Conservation (phyloP, 164 flowering plant species). For the Macadamia tetraphylla region DNA sequence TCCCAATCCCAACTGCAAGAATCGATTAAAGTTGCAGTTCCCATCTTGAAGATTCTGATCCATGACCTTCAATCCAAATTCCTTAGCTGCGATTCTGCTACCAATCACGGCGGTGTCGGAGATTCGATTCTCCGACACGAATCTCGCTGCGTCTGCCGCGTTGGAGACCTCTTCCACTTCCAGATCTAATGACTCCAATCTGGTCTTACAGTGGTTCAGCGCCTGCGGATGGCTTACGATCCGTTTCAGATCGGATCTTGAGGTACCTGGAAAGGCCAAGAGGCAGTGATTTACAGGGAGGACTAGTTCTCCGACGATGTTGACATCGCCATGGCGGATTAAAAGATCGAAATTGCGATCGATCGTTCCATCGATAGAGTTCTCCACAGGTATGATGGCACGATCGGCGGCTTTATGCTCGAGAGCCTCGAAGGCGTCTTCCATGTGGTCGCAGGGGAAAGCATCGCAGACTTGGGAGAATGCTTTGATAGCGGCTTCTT, state of each 20-base stretch:
- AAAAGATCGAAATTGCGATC: constrained; percentile 24
- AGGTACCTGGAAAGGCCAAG: constrained; percentile 14
- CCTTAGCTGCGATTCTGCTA: constrained; percentile 24
- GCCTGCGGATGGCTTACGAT: constrained; percentile 33
- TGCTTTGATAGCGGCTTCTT: constrained; percentile 28
- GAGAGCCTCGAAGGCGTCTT: constrained; percentile 25
- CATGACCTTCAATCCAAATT: constrained; percentile 19
- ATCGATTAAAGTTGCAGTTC: constrained; percentile 10
- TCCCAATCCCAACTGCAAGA: constrained; percentile 16
- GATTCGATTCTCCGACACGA: constrained; percentile 17
- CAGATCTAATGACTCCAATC: constrained; percentile 10
- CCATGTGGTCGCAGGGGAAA: constrained; percentile 23
- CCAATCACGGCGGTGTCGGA: constrained; percentile 27
- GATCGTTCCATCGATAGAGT: constrained; percentile 25
- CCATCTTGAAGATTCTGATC: constrained; percentile 23
- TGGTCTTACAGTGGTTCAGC: constrained; percentile 20
- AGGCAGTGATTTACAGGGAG: constrained; percentile 30
- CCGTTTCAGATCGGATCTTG: constrained; percentile 8
- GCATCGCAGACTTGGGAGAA: constrained; percentile 14
- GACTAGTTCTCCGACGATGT: constrained; percentile 18
- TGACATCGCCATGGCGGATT: constrained; percentile 18
- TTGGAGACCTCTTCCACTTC: constrained; percentile 24
- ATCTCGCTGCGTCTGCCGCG: constrained; percentile 20
- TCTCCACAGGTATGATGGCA: constrained; percentile 24
- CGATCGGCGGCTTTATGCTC: constrained; percentile 22